Base-by-base conservation (phyloP, 495 filamentous ascomycete genomes). In the Ascodesmis nigricans region DNA sequence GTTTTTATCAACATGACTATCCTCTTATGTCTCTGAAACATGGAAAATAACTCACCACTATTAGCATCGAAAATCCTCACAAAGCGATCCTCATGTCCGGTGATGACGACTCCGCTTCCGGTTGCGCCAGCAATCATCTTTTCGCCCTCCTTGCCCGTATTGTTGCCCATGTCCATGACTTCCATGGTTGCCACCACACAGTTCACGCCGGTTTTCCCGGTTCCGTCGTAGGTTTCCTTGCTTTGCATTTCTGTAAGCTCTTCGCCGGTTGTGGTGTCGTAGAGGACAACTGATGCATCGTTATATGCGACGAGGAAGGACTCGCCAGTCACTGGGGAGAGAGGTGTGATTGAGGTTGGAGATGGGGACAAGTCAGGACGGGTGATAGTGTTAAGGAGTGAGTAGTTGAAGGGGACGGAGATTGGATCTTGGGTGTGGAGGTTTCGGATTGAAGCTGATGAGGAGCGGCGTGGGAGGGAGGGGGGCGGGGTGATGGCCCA, bases 11-110 rank as follows among this genome's bases (percentile, higher is more conserved):
- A 18, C 22, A 29, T n/a, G 33, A 26, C 6, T 14, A 8, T 7
- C 13, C 20, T n/a, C 20, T 3, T 3, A 35, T 23, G 14, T 17
- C 26, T 68, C 53, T 61, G 59, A 40, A 31, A 17, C 24, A 34
- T 16, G 13, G 26, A 19, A 21, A 38, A 28, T 31, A 2, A 72
- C 80, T 54, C 70, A 95, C 87, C 87, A 57, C 78, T 91, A 50
- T 95, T 95, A 15, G 87, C 87, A 62, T 97, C 87, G 46, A 91
- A 97, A 63, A 97, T 90, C 42, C 87, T 64, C 42, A 97, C 82
- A 49, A 77, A 92, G 44, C 73, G 69, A 58, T 97, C 87, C 55
- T 97, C 87, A 51, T 95, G 82, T 43, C 87, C 87, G 31, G 73
- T 87, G 42, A 95, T 90, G 23, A 97, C 72, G 24, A 84, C 73